phyloP scores from a whole-genome alignment of 2,329 filamentous ascomycete genomes.

The Fusarium beomiforme region DNA sequence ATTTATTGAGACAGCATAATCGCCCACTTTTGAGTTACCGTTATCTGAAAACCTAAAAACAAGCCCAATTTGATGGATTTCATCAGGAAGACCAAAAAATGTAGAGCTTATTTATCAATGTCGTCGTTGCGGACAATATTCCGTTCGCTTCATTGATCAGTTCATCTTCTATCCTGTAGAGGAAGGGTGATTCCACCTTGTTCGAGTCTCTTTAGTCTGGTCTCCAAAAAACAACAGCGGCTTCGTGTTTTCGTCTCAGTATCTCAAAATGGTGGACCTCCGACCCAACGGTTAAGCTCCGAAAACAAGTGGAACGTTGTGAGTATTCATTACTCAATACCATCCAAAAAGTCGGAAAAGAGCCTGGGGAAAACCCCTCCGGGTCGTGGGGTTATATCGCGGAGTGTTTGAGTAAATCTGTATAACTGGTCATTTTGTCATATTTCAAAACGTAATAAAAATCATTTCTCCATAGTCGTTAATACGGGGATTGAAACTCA shows the following conservation, averaged over 20 bases:
- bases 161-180: not conserved
- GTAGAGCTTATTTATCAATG: not conserved
- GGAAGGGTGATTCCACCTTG: not conserved
- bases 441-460: constrained; percentile 34
- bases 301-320: not conserved
- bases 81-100: not conserved
- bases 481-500: constrained; percentile 12
- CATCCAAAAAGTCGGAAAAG: not conserved
- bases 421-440: not conserved
- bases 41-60: fast-evolving
- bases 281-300: not conserved
- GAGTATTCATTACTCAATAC: constrained; percentile 20
- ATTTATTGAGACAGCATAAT: no score
- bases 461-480: constrained; percentile 14
- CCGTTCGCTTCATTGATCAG: not conserved
- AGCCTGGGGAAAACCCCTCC: constrained; percentile 20
- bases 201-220: not conserved
- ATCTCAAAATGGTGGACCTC: not conserved
- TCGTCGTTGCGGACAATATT: not conserved
- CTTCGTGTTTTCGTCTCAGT: not conserved
- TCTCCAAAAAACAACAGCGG: not conserved
- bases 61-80: fast-evolving
- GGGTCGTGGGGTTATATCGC: constrained; percentile 25
- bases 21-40: not conserved
- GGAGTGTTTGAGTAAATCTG: constrained; percentile 7